phyloP scores from a whole-genome alignment of 1,284 basidiomycete genomes.

The Trametes sp. region DNA sequence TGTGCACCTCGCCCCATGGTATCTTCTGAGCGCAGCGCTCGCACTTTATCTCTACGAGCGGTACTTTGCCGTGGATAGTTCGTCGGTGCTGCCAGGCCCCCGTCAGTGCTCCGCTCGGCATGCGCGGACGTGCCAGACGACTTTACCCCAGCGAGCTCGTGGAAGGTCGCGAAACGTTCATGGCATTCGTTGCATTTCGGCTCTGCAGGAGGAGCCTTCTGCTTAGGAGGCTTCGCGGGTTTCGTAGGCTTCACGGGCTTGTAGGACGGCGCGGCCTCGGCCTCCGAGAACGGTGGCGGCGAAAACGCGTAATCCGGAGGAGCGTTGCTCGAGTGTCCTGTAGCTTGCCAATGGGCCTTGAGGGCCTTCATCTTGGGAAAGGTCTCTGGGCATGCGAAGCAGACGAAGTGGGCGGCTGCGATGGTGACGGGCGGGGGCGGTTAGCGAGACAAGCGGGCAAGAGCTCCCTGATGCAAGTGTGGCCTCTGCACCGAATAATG shows the following conservation, averaged over 20 bases:
- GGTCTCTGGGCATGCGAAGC: conserved; percentile 15
- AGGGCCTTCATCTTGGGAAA: conserved; percentile 3
- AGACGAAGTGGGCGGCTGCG: too few relatives aligned
- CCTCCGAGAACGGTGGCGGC: neutral
- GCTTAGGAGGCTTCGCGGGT: neutral
- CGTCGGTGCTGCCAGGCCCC: conserved; percentile 5
- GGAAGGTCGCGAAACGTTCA: neutral
- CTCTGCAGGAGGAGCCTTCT: neutral
- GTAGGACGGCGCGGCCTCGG: neutral
- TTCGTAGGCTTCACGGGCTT: too few relatives aligned
- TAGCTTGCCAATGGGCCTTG: neutral
- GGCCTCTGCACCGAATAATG: too few relatives aligned
- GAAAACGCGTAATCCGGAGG: too few relatives aligned
- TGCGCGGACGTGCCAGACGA: neutral
- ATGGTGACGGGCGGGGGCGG: too few relatives aligned
- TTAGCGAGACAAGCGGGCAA: too few relatives aligned
- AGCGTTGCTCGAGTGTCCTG: neutral
- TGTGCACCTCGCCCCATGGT: neutral
- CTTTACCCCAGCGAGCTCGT: conserved; percentile 8
- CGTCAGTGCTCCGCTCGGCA: neutral
- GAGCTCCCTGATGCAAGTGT: too few relatives aligned
- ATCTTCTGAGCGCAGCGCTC: neutral
- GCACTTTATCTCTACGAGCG: neutral
- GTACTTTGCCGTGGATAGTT: neutral
- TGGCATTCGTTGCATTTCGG: neutral